Percentiles rank a stretch among this genome's conserved stretches.
Evolutionary conservation across 164 flowering plant species (phyloP).

Genomic region (Annona squamosa): DNA sequence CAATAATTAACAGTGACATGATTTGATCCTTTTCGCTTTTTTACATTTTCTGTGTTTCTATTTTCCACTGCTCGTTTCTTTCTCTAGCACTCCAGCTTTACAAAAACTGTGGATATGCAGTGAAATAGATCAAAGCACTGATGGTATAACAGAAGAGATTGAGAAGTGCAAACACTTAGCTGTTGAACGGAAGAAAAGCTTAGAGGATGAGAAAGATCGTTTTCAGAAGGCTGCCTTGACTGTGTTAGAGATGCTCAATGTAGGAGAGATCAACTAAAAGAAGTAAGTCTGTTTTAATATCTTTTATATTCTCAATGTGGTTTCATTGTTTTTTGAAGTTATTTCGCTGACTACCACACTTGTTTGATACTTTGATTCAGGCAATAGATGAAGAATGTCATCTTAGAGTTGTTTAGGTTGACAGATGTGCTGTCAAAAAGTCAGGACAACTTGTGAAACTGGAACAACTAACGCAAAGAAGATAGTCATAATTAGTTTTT

Average conservation of each 20-base stretch:
- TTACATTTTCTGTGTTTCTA: not conserved
- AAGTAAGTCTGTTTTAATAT: constrained; percentile 3
- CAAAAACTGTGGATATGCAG: constrained; percentile 6
- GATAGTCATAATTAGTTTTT: not conserved
- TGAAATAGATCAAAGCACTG: constrained; percentile 33
- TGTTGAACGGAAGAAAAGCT: constrained; percentile 46
- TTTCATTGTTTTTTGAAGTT: not conserved
- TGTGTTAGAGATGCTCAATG: constrained; percentile 60
- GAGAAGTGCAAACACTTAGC: constrained; percentile 64
- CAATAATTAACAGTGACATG: not conserved
- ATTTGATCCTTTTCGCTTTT: not conserved
- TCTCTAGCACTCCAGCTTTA: not conserved
- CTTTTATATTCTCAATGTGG: not conserved
- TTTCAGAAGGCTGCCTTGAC: constrained; percentile 74
- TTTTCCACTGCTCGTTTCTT: not conserved
- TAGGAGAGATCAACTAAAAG: constrained; percentile 1
- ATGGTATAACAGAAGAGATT: constrained; percentile 60
- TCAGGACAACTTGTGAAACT: not conserved
- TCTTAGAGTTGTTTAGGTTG: not conserved
- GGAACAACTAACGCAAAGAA: not conserved
- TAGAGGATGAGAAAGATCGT: constrained; percentile 67
- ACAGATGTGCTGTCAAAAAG: no score
- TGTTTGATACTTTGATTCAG: not conserved
- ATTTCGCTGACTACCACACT: not conserved
- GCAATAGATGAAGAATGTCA: not conserved